Percentiles rank a stretch among this genome's conserved stretches.
These are phyloP conservation scores for Penicillium sp. DNA, from an alignment of 2,329 filamentous ascomycete species.

Conservation along the genomic window DNA sequence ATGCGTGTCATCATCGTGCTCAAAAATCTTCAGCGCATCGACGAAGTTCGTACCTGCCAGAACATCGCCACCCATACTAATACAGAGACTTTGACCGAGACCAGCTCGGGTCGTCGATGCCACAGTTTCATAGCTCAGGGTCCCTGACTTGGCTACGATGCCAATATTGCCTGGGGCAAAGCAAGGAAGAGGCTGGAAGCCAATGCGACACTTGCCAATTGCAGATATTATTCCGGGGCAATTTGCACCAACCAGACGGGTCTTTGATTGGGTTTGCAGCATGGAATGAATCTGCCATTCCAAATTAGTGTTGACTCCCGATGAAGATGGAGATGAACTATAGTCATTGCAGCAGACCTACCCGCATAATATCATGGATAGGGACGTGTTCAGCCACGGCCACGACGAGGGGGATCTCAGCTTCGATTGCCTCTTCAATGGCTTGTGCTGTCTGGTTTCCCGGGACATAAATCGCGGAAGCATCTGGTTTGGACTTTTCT, in stretches of 20 bases:
- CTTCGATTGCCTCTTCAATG: slow-evolving; percentile 79
- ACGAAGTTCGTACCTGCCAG: slow-evolving; percentile 74
- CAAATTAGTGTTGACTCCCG: neutral
- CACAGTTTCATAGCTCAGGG: slow-evolving; percentile 78
- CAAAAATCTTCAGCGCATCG: slow-evolving; percentile 70
- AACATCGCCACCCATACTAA: slow-evolving; percentile 78
- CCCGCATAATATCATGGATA: slow-evolving; percentile 74
- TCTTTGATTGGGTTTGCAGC: slow-evolving; percentile 71
- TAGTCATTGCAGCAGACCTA: slow-evolving; percentile 39
- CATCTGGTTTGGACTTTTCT: slow-evolving; percentile 72
- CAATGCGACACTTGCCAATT: slow-evolving; percentile 70
- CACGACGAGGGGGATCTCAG: slow-evolving; percentile 76
- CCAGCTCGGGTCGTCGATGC: slow-evolving; percentile 74
- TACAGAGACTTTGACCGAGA: slow-evolving; percentile 75
- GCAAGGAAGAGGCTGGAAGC: slow-evolving; percentile 76
- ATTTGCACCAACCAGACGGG: slow-evolving; percentile 77
- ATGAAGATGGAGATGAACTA: neutral
- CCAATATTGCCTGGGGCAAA: slow-evolving; percentile 72
- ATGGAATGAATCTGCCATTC: slow-evolving; percentile 65
- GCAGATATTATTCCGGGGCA: slow-evolving; percentile 80
- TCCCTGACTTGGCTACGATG: slow-evolving; percentile 80
- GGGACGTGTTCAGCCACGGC: slow-evolving; percentile 82
- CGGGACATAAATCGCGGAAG: slow-evolving; percentile 78
- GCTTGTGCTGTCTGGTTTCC: slow-evolving; percentile 73
- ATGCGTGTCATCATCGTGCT: slow-evolving; percentile 68